phyloP scores from a whole-genome alignment of 768 basidiomycete genomes.

The Lenzites betulinus region DNA sequence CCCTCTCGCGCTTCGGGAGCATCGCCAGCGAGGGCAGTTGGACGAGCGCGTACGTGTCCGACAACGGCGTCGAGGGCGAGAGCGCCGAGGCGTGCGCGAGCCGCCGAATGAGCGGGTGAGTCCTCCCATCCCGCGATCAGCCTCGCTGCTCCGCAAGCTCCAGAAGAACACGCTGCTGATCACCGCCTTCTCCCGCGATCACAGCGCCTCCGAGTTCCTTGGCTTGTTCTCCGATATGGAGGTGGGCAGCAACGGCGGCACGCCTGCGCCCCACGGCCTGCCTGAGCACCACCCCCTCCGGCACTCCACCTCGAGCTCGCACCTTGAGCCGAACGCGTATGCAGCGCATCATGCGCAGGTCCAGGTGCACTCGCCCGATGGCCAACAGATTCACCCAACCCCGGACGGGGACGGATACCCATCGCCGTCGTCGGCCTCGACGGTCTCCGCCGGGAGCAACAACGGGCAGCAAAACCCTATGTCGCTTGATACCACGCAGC shows the following conservation, averaged over 20 bases:
- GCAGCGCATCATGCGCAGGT: neutral
- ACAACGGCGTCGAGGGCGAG: conserved; percentile 21
- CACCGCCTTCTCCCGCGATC: neutral
- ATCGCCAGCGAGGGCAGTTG: conserved; percentile 33
- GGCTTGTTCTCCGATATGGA: conserved; percentile 27
- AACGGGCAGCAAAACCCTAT: conserved; percentile 11
- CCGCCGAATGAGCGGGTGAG: conserved; percentile 27
- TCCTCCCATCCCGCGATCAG: neutral
- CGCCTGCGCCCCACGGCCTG: conserved; percentile 10
- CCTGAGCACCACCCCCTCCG: conserved; percentile 11
- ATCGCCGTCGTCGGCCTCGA: conserved; percentile 20
- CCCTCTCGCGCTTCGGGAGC: conserved; percentile 27
- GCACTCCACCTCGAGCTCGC: conserved; percentile 3
- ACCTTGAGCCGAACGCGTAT: conserved; percentile 13
- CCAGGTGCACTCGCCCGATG: conserved; percentile 12
- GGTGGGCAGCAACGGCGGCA: conserved; percentile 22
- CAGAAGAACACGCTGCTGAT: too few relatives aligned
- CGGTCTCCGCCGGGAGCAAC: conserved; percentile 20
- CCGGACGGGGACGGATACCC: conserved; percentile 20
- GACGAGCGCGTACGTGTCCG: conserved; percentile 31
- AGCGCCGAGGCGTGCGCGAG: conserved; percentile 18
- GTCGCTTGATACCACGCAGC: conserved; percentile 10
- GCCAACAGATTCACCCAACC: neutral
- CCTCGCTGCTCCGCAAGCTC: neutral
- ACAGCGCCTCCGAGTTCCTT: conserved; percentile 27